phyloP scores from a whole-genome alignment of 169 alveolate genomes.

The Ichthyophthirius multifiliis region DNA sequence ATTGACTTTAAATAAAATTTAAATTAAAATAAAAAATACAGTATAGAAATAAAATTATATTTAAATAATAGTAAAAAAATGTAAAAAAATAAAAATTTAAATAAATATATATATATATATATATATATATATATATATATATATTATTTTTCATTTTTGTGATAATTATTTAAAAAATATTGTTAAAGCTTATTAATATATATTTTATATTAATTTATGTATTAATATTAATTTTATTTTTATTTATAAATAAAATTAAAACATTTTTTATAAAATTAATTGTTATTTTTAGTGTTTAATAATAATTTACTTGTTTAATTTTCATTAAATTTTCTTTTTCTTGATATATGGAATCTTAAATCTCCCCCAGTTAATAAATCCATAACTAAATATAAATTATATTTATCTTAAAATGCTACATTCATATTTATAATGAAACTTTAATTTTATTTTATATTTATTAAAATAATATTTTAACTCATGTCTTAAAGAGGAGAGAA shows the following conservation, averaged over 20 bases:
- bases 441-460: no score
- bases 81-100: no score
- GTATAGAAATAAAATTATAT: no score
- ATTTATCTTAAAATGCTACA: constrained; percentile 61
- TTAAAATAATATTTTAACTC: background rate
- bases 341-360: constrained; percentile 45
- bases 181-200: no score
- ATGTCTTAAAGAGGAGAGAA: constrained; percentile 22
- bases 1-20: background rate
- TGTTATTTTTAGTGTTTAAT: no score
- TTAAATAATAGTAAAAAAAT: no score
- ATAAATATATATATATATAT: no score
- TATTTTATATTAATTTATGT: no score
- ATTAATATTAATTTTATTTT: background rate
- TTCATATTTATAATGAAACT: constrained; percentile 61
- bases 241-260: background rate
- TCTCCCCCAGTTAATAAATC: constrained; percentile 55
- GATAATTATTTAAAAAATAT: no score
- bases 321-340: constrained; percentile 54
- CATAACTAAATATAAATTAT: constrained; percentile 54
- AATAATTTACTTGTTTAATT: constrained; percentile 49
- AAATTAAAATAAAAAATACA: constrained; percentile 4
- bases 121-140: no score
- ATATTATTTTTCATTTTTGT: no score
- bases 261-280: no score